Evolutionary conservation across 768 basidiomycete species (phyloP).

Genomic region (Gyrodon lividus): DNA sequence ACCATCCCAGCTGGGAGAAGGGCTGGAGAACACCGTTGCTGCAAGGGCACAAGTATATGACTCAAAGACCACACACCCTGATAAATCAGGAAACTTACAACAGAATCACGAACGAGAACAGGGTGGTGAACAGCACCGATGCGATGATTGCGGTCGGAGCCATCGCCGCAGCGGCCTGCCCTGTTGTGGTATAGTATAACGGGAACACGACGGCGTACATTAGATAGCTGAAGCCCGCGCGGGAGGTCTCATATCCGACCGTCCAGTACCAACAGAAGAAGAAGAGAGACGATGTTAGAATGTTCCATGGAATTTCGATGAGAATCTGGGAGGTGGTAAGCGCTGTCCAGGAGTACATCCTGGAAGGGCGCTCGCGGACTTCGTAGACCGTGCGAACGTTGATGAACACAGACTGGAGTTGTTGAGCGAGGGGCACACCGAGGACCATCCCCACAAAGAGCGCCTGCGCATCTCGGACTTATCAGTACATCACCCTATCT

Average conservation of each 20-base stretch:
- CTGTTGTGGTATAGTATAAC: slow-evolving; percentile 45
- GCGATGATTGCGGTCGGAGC: slow-evolving; percentile 43
- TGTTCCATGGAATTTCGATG: slow-evolving; percentile 45
- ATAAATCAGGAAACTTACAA: slow-evolving; percentile 34
- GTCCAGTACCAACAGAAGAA: slow-evolving; percentile 53
- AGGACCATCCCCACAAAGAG: slow-evolving; percentile 49
- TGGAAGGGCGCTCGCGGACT: slow-evolving; percentile 59
- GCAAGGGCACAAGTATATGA: not conserved
- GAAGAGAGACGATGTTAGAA: slow-evolving; percentile 39
- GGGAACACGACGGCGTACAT: slow-evolving; percentile 38
- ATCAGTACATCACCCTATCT: too few relatives aligned
- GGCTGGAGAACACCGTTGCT: slow-evolving; percentile 52
- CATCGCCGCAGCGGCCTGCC: slow-evolving; percentile 40
- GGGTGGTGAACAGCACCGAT: slow-evolving; percentile 35
- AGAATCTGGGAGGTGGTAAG: slow-evolving; percentile 53
- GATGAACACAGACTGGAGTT: slow-evolving; percentile 60
- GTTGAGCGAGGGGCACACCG: slow-evolving; percentile 49
- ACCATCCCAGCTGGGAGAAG: slow-evolving; percentile 34
- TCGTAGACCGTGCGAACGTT: slow-evolving; percentile 56
- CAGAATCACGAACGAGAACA: slow-evolving; percentile 41
- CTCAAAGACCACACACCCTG: not conserved
- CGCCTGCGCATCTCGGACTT: slow-evolving; percentile 28
- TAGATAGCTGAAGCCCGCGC: slow-evolving; percentile 42
- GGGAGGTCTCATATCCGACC: slow-evolving; percentile 37
- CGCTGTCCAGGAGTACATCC: slow-evolving; percentile 64